Evolutionary conservation across 768 basidiomycete genomes (phyloP).

Genomic region (Cubamyces lactineus): DNA sequence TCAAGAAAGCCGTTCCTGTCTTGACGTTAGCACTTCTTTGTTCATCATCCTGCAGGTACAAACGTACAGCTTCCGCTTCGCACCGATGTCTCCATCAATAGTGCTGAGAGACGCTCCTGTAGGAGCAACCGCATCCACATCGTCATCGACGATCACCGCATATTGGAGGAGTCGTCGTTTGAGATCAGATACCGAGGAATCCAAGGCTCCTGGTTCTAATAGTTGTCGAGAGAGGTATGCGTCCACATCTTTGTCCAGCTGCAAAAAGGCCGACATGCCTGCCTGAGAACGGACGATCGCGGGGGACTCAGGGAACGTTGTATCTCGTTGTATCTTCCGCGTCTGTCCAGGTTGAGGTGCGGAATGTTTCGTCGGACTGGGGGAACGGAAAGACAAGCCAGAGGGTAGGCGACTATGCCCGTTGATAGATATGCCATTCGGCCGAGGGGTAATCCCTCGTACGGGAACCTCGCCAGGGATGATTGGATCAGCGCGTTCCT

Average conservation of each 20-base stretch:
- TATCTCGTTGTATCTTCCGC: constrained; percentile 42
- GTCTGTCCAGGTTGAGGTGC: constrained; percentile 26
- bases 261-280: constrained; percentile 71
- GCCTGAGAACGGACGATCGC: constrained; percentile 71
- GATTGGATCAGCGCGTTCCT: constrained; percentile 72
- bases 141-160: constrained; percentile 30
- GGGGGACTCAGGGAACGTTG: constrained; percentile 64
- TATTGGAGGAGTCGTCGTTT: constrained; percentile 29
- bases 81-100: constrained; percentile 46
- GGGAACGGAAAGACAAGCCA: constrained; percentile 40
- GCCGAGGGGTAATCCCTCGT: constrained; percentile 27
- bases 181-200: constrained; percentile 15
- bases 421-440: constrained; percentile 40
- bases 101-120: constrained; percentile 14
- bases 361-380: constrained; percentile 30
- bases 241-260: constrained; percentile 59
- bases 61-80: constrained; percentile 66
- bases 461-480: constrained; percentile 53
- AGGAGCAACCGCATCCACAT: constrained; percentile 33
- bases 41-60: neutral
- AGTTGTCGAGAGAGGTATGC: constrained; percentile 23
- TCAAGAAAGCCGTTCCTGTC: constrained; percentile 38
- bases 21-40: constrained; percentile 8
- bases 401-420: constrained; percentile 51
- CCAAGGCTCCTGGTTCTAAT: constrained; percentile 8